Base-by-base conservation (phyloP, 768 basidiomycete genomes). In the Lenzites betulinus region DNA sequence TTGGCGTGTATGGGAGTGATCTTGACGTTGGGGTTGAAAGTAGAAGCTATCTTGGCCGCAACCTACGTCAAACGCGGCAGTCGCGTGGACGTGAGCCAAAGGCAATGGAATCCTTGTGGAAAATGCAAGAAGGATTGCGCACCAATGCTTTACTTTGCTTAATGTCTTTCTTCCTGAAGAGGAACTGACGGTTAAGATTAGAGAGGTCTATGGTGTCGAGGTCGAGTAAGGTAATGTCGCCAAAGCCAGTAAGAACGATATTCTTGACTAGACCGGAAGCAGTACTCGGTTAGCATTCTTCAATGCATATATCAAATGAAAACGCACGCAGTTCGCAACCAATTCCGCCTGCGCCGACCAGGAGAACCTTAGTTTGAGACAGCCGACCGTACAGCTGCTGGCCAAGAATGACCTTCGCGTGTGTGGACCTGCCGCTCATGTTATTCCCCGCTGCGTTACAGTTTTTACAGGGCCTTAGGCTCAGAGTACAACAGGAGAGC, bases 191-290 rank as follows among this genome's bases (percentile, higher is more conserved):
- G 70, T 99, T 99, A 53, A 98, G 79, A 72, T 99, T 99, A 50
- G 94, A 96, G 43, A 99, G 81, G 80, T 99, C 96, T 73, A 99
- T 99, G 20, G 96, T 99, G 75, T 99, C 96, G 64, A 99, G 81
- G 76, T 99, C 96, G 59, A 99, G 81, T 51, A 97, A 83, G 0
- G 94, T 94, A 63, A 97, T 96, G 70, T 90, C 81, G 20, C 92
- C 92, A 67, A 98, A 98, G 28, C 95, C 95, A 1, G 93, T 89
- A 50, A 97, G 77, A 15, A 96, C 94, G 46, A 98, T 81, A 71
- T 98, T 98, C 79, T 99, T 99, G 67, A 99, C 95, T 97, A 52
- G 42, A 28, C 33, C 30, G 26, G 22, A 52, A 3, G 22, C 41
- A 36, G 20, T 36, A 20, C 13, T 11, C 30, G 6, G 9, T 43